A percentile compares a stretch with the other conserved stretches of the same genome.
Conservation (phyloP, 2,329 filamentous ascomycete genomes). For the Epichloe aotearoae region DNA sequence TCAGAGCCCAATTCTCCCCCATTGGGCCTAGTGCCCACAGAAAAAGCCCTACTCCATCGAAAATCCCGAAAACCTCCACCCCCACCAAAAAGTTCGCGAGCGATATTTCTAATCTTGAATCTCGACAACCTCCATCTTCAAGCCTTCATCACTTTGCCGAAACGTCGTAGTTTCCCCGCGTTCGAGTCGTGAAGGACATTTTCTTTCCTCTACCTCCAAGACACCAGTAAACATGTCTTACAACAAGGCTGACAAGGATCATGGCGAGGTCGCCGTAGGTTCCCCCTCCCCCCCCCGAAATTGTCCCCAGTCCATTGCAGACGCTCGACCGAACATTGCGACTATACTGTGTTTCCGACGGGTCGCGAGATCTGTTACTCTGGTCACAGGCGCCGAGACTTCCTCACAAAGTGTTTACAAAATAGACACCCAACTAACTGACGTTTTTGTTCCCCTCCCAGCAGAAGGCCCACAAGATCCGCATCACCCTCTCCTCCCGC, state of each 20-base stretch:
- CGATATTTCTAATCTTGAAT: neutral
- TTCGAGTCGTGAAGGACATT: constrained; percentile 73
- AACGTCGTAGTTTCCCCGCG: constrained; percentile 37
- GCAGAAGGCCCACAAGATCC: constrained; percentile 91
- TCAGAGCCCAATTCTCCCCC: neutral
- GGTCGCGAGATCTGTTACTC: neutral
- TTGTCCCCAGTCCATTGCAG: neutral
- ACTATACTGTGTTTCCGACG: neutral
- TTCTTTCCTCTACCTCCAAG: constrained; percentile 4
- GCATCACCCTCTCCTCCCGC: constrained; percentile 91
- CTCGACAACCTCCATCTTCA: neutral
- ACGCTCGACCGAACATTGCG: neutral
- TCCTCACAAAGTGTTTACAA: too few relatives aligned
- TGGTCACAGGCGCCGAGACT: too few relatives aligned
- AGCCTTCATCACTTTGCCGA: constrained; percentile 71
- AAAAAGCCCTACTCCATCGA: constrained; percentile 9
- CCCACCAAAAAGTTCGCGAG: constrained; percentile 9
- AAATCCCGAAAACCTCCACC: constrained; percentile 1
- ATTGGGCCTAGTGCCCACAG: constrained; percentile 11
- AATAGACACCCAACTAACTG: constrained; percentile 7
- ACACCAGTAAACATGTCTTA: constrained; percentile 61
- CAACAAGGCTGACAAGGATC: constrained; percentile 91
- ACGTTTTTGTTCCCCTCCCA: neutral
- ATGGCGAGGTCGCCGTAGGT: constrained; percentile 74
- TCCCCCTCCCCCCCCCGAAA: neutral